Evolutionary conservation across 345 rosid species (phyloP).

Genomic region (Eucalyptus curtisii): DNA sequence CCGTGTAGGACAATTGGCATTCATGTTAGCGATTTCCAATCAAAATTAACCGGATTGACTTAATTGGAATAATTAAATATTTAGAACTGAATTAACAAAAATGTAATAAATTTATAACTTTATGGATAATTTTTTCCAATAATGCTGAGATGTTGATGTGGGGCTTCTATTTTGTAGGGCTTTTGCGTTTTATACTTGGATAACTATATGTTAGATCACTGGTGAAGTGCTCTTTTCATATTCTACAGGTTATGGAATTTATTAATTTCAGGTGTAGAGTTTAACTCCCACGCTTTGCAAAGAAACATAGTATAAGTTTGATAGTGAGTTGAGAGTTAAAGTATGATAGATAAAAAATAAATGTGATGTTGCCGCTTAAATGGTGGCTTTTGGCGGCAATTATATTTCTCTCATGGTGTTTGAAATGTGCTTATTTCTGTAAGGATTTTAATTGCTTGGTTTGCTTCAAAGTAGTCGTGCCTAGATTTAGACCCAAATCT

Average conservation of each 20-base stretch:
- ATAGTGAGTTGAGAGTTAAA: too few species aligned
- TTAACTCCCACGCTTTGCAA: accelerated
- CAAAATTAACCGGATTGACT: accelerated
- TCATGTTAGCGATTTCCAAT: accelerated
- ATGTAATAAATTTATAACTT: not conserved
- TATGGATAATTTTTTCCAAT: not conserved
- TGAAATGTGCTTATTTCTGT: not conserved
- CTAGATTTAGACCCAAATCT: not conserved
- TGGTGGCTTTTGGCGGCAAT: not conserved
- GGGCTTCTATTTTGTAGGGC: not conserved
- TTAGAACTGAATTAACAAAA: not conserved
- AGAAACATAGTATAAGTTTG: too few species aligned
- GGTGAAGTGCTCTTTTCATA: not conserved
- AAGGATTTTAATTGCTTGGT: not conserved
- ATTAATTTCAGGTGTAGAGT: too few species aligned
- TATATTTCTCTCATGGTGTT: not conserved
- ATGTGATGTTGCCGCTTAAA: too few species aligned
- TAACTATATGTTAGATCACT: not conserved
- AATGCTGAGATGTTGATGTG: not conserved
- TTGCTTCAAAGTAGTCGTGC: not conserved
- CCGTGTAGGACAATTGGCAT: accelerated
- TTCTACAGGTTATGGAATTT: not conserved
- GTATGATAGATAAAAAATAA: too few species aligned
- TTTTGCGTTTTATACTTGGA: not conserved
- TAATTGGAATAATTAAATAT: not conserved